These are phyloP conservation scores for Tetradesmus lagerheimii DNA, from an alignment of 139 green algal genomes.

Conservation along the genomic window DNA sequence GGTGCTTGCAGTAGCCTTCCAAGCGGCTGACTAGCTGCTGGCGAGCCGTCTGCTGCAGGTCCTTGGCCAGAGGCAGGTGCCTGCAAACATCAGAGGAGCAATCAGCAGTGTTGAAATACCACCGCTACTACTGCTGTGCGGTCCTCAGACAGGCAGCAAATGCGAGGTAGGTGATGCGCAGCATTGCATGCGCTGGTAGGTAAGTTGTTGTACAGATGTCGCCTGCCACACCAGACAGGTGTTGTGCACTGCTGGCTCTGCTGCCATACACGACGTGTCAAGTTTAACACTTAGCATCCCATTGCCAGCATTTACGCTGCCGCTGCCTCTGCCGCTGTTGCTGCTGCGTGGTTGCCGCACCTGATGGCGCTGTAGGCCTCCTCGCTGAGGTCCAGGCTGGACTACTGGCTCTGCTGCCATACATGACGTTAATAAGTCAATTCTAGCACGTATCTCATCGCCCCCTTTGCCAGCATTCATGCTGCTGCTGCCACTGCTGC, in stretches of 20 bases:
- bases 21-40: conserved; percentile 89
- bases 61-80: conserved; percentile 79
- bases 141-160: no score
- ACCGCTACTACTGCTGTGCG: no score
- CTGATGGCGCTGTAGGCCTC: neutral
- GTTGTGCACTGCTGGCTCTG: neutral
- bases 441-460: no score
- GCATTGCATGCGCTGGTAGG: no score
- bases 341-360: neutral
- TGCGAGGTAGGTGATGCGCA: no score
- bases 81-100: conserved; percentile 60
- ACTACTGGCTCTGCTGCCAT: neutral
- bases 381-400: no score
- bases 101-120: neutral
- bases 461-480: no score
- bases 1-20: conserved; percentile 73
- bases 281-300: no score
- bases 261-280: no score
- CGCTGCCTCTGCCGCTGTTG: no score
- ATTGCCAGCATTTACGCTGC: no score
- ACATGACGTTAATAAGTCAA: no score
- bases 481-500: conserved; percentile 5
- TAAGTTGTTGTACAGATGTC: neutral
- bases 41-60: conserved; percentile 81
- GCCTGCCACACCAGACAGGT: neutral